Evolutionary conservation across 441 rosid species (phyloP).

Genomic region (Populus hybrid): DNA sequence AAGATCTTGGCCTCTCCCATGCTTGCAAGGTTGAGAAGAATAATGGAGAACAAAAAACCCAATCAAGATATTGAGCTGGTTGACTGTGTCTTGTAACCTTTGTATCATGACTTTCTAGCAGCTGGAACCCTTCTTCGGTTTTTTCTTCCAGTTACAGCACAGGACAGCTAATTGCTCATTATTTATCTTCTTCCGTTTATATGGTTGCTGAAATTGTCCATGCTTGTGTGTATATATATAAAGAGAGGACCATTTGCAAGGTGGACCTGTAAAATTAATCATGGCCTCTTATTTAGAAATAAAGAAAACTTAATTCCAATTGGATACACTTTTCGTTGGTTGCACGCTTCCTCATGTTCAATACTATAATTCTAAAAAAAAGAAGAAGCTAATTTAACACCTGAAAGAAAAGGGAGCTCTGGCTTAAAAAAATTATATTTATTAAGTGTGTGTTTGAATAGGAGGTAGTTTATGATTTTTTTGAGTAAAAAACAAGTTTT

Average conservation of each 20-base stretch:
- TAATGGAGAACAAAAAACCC: background rate
- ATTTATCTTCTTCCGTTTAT: background rate
- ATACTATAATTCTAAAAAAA: too few relatives aligned
- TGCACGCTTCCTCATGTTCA: too few relatives aligned
- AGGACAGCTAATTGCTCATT: background rate
- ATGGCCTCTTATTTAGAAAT: background rate
- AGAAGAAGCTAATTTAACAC: too few relatives aligned
- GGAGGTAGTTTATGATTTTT: too few relatives aligned
- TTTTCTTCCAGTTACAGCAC: background rate
- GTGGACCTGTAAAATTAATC: background rate
- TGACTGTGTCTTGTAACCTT: background rate
- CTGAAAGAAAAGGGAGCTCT: too few relatives aligned
- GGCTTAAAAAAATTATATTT: too few relatives aligned
- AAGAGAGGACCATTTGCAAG: background rate
- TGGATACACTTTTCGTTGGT: background rate
- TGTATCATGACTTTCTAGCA: background rate
- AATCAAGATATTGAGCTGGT: background rate
- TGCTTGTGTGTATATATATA: too few relatives aligned
- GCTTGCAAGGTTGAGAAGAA: background rate
- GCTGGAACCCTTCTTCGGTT: background rate
- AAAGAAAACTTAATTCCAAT: too few relatives aligned
- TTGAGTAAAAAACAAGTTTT: too few relatives aligned
- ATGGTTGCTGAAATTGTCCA: too few relatives aligned
- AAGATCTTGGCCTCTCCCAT: constrained; percentile 20
- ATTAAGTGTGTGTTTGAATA: too few relatives aligned